phyloP scores from a whole-genome alignment of 257 asterid species.

The Gentiana dahurica region DNA sequence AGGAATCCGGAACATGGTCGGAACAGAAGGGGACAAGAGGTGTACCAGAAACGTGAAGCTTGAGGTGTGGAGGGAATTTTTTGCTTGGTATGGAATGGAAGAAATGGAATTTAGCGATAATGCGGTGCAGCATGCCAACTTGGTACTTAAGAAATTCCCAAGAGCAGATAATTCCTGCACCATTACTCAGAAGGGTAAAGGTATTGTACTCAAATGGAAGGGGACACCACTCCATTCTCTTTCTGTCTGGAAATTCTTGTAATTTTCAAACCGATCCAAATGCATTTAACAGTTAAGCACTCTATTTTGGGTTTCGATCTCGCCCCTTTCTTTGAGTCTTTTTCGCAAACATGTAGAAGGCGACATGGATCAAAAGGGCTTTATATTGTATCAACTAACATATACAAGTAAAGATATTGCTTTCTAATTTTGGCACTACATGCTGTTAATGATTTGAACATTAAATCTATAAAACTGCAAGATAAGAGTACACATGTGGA shows the following conservation, averaged over 20 bases:
- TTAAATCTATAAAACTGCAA: too few relatives aligned
- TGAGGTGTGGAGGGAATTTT: constrained; percentile 63
- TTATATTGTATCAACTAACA: too few relatives aligned
- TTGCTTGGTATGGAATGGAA: constrained; percentile 30
- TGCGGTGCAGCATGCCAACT: constrained; percentile 27
- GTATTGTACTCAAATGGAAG: constrained; percentile 28
- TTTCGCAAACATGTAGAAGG: too few relatives aligned
- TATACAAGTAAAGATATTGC: too few relatives aligned
- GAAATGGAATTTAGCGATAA: constrained; percentile 27
- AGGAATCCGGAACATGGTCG: constrained; percentile 28
- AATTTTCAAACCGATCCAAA: neutral
- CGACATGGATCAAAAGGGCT: too few relatives aligned
- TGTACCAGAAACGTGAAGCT: constrained; percentile 37
- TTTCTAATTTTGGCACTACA: too few relatives aligned
- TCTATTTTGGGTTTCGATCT: too few relatives aligned
- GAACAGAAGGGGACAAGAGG: constrained; percentile 10
- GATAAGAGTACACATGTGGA: too few relatives aligned
- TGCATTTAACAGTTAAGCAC: too few relatives aligned
- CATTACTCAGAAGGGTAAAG: constrained; percentile 14
- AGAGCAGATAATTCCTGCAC: constrained; percentile 14
- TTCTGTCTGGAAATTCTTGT: constrained; percentile 30
- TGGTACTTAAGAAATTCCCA: constrained; percentile 21
- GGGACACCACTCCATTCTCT: constrained; percentile 33
- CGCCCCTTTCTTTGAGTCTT: too few relatives aligned
- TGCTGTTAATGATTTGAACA: too few relatives aligned